These are phyloP conservation scores for Botryotinia convoluta DNA, from an alignment of 2,329 filamentous ascomycete species.

Conservation along the genomic window DNA sequence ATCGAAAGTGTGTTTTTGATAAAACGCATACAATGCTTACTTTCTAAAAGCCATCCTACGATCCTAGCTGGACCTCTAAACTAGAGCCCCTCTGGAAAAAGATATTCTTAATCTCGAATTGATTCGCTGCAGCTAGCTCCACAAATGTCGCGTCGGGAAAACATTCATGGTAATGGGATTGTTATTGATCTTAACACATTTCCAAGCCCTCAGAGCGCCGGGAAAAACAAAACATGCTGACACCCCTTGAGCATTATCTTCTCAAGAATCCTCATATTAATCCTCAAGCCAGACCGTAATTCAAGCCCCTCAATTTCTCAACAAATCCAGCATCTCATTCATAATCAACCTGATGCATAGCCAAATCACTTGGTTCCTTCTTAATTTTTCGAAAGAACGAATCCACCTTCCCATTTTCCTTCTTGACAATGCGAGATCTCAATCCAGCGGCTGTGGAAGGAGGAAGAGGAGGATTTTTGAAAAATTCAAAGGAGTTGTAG, in stretches of 20 bases:
- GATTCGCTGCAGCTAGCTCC: neutral
- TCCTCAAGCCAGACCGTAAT: neutral
- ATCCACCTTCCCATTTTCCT: neutral
- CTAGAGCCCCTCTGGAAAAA: no score
- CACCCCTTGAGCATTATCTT: neutral
- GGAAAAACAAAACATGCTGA: neutral
- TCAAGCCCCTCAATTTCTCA: neutral
- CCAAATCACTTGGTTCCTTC: constrained; percentile 3
- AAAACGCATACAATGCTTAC: neutral
- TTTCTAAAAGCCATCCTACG: neutral
- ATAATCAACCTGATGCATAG: neutral
- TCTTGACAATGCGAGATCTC: neutral
- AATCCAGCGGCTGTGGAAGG: neutral
- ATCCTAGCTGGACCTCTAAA: neutral
- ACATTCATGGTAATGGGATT: neutral
- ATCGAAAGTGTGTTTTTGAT: neutral
- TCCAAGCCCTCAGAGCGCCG: neutral
- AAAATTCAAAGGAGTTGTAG: constrained; percentile 48
- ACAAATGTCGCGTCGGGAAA: neutral
- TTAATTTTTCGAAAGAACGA: neutral
- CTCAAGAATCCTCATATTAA: neutral
- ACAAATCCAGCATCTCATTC: neutral
- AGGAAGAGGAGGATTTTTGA: constrained; percentile 22
- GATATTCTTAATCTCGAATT: neutral
- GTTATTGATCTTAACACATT: neutral